Conservation (phyloP, 495 filamentous ascomycete genomes). For the Aspergillus ellipticus region DNA sequence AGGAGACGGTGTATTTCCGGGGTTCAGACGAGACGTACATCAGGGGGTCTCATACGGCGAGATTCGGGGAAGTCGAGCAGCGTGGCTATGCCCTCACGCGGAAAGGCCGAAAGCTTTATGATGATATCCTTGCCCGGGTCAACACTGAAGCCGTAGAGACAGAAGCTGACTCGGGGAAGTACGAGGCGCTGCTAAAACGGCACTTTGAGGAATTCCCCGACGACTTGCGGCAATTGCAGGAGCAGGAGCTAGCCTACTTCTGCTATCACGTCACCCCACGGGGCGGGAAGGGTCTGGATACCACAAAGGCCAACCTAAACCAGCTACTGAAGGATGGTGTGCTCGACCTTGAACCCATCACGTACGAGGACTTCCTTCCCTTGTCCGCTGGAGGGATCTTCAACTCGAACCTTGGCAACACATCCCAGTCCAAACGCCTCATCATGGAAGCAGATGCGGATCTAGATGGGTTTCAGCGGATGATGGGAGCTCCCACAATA, state of each 20-base stretch:
- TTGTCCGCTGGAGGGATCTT: slow-evolving; percentile 43
- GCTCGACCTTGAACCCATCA: slow-evolving; percentile 32
- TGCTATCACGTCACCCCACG: slow-evolving; percentile 19
- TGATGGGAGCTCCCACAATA: slow-evolving; percentile 18
- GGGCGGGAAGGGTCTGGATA: slow-evolving; percentile 7
- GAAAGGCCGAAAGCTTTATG: slow-evolving; percentile 37
- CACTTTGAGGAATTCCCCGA: slow-evolving; percentile 32
- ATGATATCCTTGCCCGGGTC: slow-evolving; percentile 28
- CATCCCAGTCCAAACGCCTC: slow-evolving; percentile 18
- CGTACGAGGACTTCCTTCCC: slow-evolving; percentile 44
- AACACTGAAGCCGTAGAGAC: slow-evolving; percentile 16
- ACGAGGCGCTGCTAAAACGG: slow-evolving; percentile 20
- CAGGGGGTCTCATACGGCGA: slow-evolving; percentile 36
- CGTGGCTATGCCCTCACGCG: slow-evolving; percentile 38
- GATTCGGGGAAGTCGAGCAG: slow-evolving; percentile 45
- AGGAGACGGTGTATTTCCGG: slow-evolving; percentile 35
- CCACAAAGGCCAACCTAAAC: slow-evolving; percentile 6
- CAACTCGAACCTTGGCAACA: slow-evolving; percentile 33
- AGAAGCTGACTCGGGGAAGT: slow-evolving; percentile 3
- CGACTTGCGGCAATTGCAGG: slow-evolving; percentile 20
- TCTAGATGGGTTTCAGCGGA: slow-evolving; percentile 29
- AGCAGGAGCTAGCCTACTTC: slow-evolving; percentile 31
- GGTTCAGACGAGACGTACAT: slow-evolving; percentile 13
- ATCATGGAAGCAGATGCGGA: slow-evolving; percentile 31
- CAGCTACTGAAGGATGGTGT: slow-evolving; percentile 21